Conservation (phyloP, 2,329 filamentous ascomycete species). For the Alternaria brassicae region DNA sequence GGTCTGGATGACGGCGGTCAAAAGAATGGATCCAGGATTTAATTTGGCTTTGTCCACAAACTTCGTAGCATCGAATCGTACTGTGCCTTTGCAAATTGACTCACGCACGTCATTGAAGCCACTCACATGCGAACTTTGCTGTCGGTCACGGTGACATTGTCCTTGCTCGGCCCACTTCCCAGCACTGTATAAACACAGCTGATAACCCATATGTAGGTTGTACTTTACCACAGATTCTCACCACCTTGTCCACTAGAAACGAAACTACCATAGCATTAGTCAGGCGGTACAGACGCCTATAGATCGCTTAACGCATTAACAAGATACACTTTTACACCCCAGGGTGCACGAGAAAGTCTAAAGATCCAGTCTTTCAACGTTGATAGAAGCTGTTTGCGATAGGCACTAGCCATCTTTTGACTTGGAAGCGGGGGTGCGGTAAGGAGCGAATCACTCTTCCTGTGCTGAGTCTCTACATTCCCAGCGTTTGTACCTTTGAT, state of each 20-base stretch:
- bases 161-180: no score
- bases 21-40: background rate
- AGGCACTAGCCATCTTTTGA: background rate
- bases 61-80: background rate
- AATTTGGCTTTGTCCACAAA: background rate
- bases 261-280: no score
- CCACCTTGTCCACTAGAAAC: no score
- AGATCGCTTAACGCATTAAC: background rate
- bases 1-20: background rate
- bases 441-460: background rate
- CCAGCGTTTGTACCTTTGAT: background rate
- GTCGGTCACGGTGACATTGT: no score
- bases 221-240: no score
- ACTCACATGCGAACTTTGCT: background rate
- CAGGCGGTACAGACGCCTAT: no score
- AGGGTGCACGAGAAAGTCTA: background rate
- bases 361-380: background rate
- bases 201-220: no score
- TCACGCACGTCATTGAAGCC: background rate
- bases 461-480: background rate
- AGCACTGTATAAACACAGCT: no score
- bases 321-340: background rate
- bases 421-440: background rate
- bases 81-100: background rate
- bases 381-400: background rate